These are phyloP conservation scores for Lupinus albus DNA, from an alignment of 306 rosid species.

Conservation along the genomic window DNA sequence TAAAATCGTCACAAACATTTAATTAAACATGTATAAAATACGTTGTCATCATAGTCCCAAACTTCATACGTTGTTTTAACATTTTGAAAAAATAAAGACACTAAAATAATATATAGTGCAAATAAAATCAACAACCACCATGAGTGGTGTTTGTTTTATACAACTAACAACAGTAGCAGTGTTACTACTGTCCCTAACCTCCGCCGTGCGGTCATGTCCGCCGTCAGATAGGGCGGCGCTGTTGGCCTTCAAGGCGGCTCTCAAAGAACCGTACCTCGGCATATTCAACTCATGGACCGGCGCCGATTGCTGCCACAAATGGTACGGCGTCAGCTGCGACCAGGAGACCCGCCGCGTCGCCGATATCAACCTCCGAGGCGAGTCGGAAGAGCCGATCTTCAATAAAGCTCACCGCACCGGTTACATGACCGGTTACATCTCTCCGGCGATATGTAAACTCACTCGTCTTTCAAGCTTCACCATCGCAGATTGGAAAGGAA, in stretches of 20 bases:
- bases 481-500: slow-evolving; percentile 92
- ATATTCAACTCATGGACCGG: slow-evolving; percentile 88
- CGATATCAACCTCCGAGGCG: slow-evolving; percentile 91
- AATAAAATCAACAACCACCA: slow-evolving; percentile 17
- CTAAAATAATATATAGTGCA: neutral
- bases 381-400: slow-evolving; percentile 77
- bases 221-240: slow-evolving; percentile 79
- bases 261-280: slow-evolving; percentile 65
- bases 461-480: slow-evolving; percentile 70
- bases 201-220: slow-evolving; percentile 56
- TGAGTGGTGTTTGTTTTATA: slow-evolving; percentile 37
- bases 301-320: slow-evolving; percentile 72
- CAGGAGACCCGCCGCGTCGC: slow-evolving; percentile 64
- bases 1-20: slow-evolving; percentile 47
- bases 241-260: slow-evolving; percentile 68
- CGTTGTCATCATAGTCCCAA: slow-evolving; percentile 15
- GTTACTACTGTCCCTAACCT: slow-evolving; percentile 24
- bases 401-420: slow-evolving; percentile 64
- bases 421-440: slow-evolving; percentile 81
- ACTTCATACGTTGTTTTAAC: too few relatives aligned
- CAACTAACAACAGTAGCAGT: neutral
- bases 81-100: too few relatives aligned
- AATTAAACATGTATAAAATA: slow-evolving; percentile 18
- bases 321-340: slow-evolving; percentile 95
- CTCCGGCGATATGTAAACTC: slow-evolving; percentile 71